phyloP scores from a whole-genome alignment of 306 rosid species.

The Prunus padus region DNA sequence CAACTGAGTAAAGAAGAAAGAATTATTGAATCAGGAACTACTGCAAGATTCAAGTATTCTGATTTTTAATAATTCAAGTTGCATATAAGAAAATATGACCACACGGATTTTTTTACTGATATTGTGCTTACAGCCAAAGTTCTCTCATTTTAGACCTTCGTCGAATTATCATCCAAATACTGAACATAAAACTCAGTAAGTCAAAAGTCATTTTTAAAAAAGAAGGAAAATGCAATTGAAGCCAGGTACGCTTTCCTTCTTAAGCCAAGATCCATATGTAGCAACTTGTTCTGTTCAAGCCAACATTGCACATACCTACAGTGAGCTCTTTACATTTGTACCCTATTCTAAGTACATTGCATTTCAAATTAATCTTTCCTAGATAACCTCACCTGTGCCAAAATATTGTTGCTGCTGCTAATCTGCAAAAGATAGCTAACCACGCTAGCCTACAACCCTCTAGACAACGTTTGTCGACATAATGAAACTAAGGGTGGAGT shows the following conservation, averaged over 20 bases:
- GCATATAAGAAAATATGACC: too few relatives aligned
- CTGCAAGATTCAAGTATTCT: neutral
- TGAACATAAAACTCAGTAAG: neutral
- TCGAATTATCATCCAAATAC: neutral
- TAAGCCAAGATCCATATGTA: too few relatives aligned
- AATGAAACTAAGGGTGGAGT: constrained; percentile 3
- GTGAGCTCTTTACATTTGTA: neutral
- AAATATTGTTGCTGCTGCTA: too few relatives aligned
- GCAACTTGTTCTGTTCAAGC: too few relatives aligned
- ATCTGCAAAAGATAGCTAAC: too few relatives aligned
- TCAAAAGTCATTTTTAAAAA: too few relatives aligned
- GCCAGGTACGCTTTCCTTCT: too few relatives aligned
- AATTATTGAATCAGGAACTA: neutral
- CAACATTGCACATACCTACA: neutral
- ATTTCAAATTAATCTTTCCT: too few relatives aligned
- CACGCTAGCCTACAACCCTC: too few relatives aligned
- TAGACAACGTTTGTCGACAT: neutral
- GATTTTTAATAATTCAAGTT: too few relatives aligned
- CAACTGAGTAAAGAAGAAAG: neutral
- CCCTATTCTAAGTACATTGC: neutral
- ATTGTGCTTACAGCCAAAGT: neutral
- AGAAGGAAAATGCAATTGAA: too few relatives aligned
- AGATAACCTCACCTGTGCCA: too few relatives aligned
- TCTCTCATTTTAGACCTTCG: neutral
- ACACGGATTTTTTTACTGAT: neutral